Evolutionary conservation across 1,139 yeast genomes (phyloP), one percentile per base, ranked within the genome.

Genomic region (Debaryomycetaceae sp.): DNA sequence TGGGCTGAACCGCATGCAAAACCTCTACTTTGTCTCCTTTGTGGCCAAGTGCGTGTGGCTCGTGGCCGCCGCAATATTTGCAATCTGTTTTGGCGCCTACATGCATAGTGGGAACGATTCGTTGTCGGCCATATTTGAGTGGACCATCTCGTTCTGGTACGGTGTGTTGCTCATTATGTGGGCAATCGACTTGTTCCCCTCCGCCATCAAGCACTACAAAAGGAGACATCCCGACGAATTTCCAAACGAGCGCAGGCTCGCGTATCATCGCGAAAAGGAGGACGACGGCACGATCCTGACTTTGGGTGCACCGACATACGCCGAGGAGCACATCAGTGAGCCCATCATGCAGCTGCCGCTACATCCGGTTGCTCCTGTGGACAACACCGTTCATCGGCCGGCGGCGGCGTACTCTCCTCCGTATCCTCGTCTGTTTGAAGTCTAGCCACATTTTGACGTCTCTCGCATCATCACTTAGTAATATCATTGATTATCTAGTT

Each of bases 101-200:
- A 58, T 66, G 69, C 43, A 50, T 7, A 32, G 35, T 2, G 67
- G 61, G 24, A 37, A 59, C 8, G 57, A 65, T 23, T 56, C 65
- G 11, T 58, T 69, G 32, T 68, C 78, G 16, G 84, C 83, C 1
- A 60, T 61, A 11, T 78, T 83, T 52, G 97, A 89, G 55, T 89
- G 97, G 96, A 49, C 76, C 6, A 58, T 88, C 28, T 79, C 89
- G 5, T 89, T 80, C 58, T 81, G 85, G 78, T 88, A 84, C 50
- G 93, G 95, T 7, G 50, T 81, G 23, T 65, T 83, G 39, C 71
- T 81, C 45, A 52, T 82, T 7, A 60, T 81, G 39, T 71, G 91
- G 58, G 61, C 82, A 2, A 67, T 75, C 43, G 96, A 89, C 50
- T 68, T 88, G 45, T 70, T 71, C 48, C 83, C 89, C 1, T 77